phyloP scores from a whole-genome alignment of 1,284 basidiomycete species.

The Puccinia triticina region DNA sequence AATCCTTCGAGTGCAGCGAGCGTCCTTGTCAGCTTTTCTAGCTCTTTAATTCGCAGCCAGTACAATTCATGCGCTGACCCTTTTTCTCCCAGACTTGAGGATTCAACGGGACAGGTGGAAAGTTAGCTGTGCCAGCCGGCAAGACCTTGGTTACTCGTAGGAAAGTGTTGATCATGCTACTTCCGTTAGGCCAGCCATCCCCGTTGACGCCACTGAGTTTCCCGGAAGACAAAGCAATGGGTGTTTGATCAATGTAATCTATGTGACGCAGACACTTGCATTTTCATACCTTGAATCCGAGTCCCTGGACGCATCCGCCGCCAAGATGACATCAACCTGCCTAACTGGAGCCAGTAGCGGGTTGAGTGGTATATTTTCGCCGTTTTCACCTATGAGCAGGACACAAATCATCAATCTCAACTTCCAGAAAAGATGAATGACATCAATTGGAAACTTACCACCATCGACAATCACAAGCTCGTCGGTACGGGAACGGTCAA shows the following conservation, averaged over 20 bases:
- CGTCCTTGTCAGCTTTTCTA: neutral
- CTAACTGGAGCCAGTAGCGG: conserved; percentile 70
- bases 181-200: conserved; percentile 70
- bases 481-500: conserved; percentile 55
- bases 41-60: neutral
- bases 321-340: conserved; percentile 71
- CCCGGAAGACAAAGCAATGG: neutral
- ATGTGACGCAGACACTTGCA: conserved; percentile 61
- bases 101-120: conserved; percentile 32
- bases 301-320: conserved; percentile 69
- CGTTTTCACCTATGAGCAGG: conserved; percentile 12
- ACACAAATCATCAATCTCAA: neutral
- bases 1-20: conserved; percentile 63
- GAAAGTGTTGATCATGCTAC: conserved; percentile 61
- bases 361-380: conserved; percentile 65
- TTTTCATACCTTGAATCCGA: conserved; percentile 67
- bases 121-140: conserved; percentile 7
- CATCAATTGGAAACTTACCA: conserved; percentile 58
- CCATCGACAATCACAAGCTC: conserved; percentile 64
- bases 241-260: neutral
- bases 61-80: neutral
- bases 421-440: neutral
- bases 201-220: conserved; percentile 1
- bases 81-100: conserved; percentile 27
- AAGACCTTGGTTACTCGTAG: conserved; percentile 34